Base-by-base conservation (phyloP, 2,329 filamentous ascomycete genomes). In the Penicillium sp. region DNA sequence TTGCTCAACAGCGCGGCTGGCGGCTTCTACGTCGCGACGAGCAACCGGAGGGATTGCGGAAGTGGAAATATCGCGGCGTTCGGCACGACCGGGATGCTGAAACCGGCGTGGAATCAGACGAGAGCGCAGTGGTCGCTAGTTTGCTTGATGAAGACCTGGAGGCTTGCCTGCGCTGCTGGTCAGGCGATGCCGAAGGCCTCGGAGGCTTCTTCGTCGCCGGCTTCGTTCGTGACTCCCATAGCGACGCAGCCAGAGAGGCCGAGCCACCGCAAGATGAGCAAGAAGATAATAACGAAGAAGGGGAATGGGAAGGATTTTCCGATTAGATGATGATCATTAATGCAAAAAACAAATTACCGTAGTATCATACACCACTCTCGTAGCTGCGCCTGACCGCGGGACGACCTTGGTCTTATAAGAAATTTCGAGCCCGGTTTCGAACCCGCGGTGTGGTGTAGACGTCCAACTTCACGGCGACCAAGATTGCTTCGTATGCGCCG, bases 151-250 rank as follows among this genome's bases (percentile, higher is more conserved):
- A 84, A 46, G 66, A 77, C 36, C 71, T 77, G 5, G 86, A 92
- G 24, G 88, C 81, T 2, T 96, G 91, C 65, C 87, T 96, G 50
- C 79, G 92, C 52, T 89, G 90, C 28, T 86, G 88, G 69, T 89
- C 92, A 62, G 88, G 84, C 24, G 90, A 92, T 61, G 86, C 85
- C 9, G 83, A 88, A 56, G 90, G 91, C 0, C 89, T 92, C 0
- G 96, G 96, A 82, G 92, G 94, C 0, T 97, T 99, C 72, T 99
- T 99, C 63, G 89, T 96, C 18, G 90, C 85, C n/a, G 90, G 81
- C 0, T 96, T 99, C 71, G 81, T 90, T 3, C 79, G 89, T 47
- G 82, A 87, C 69, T 51, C 64, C 67, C 57, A 73, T 71, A 16
- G 72, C 69, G 1, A 36, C 41, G 27, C 27, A 13, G 30, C 18